Conservation (phyloP, 129 eudicot species). For the Helichrysum umbraculigerum region DNA sequence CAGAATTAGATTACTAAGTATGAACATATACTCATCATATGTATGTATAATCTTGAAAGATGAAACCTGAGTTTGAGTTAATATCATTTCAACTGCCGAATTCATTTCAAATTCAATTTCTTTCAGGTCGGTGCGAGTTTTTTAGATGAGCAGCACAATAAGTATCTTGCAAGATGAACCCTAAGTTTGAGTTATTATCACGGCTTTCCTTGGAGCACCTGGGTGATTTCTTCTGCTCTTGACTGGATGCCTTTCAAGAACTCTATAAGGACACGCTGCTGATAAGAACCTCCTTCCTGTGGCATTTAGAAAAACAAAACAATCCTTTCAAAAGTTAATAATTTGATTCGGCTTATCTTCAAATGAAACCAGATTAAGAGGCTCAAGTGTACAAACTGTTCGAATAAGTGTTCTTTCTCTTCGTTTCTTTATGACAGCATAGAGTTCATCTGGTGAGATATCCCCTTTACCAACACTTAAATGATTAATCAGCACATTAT, state of each 20-base stretch:
- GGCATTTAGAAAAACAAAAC: not conserved
- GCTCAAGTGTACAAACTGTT: conserved; percentile 50
- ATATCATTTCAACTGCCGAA: conserved; percentile 11
- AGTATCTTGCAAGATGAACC: not conserved
- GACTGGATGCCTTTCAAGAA: conserved; percentile 82
- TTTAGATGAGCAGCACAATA: not conserved
- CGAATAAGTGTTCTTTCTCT: conserved; percentile 84
- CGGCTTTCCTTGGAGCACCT: conserved; percentile 55
- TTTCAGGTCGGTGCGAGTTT: not conserved
- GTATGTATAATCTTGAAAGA: not conserved
- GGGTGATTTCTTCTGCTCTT: conserved; percentile 65
- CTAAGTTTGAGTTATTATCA: conserved; percentile 13
- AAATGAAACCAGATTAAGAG: conserved; percentile 4
- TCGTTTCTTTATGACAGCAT: conserved; percentile 82
- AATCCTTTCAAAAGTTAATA: not conserved
- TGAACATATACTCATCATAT: not conserved
- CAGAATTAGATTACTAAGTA: not conserved
- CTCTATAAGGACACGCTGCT: conserved; percentile 81
- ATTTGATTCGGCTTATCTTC: not conserved
- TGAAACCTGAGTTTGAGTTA: not conserved
- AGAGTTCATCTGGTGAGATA: conserved; percentile 61
- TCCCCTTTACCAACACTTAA: conserved; percentile 73
- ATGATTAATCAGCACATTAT: conserved; percentile 60
- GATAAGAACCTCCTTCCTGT: conserved; percentile 96
- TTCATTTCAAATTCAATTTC: not conserved